Conservation (phyloP, 768 basidiomycete genomes). For the Termitomyces sp. region DNA sequence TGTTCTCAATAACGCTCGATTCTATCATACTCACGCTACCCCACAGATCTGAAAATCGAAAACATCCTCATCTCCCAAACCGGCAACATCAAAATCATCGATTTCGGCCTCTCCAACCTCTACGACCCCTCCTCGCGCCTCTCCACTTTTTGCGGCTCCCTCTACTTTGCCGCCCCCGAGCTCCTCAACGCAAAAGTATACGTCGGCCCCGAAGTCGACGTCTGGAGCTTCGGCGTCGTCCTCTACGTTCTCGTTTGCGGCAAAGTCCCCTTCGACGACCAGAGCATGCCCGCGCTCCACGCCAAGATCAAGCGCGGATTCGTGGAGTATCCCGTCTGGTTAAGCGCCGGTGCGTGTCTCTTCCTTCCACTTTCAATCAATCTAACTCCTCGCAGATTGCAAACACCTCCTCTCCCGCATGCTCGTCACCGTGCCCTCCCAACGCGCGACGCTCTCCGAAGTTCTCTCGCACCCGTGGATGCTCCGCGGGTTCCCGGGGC, state of each 20-base stretch:
- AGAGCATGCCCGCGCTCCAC: slow-evolving; percentile 98
- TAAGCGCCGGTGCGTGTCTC: slow-evolving; percentile 72
- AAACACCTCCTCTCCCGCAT: slow-evolving; percentile 91
- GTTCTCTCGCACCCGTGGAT: slow-evolving; percentile 91
- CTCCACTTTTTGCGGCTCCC: slow-evolving; percentile 93
- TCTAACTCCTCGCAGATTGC: slow-evolving; percentile 60
- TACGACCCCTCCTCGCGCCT: slow-evolving; percentile 81
- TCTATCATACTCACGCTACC: not conserved
- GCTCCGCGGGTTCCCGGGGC: slow-evolving; percentile 76
- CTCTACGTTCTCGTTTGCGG: slow-evolving; percentile 97
- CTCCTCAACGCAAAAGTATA: slow-evolving; percentile 95
- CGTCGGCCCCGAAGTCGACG: too few relatives aligned
- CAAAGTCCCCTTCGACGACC: slow-evolving; percentile 98
- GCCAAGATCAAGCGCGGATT: slow-evolving; percentile 98
- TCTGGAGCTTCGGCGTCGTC: slow-evolving; percentile 97
- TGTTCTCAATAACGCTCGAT: slow-evolving; percentile 1
- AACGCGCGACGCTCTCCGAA: slow-evolving; percentile 79
- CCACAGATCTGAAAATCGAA: slow-evolving; percentile 92
- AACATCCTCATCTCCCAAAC: slow-evolving; percentile 98
- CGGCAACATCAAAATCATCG: slow-evolving; percentile 99
- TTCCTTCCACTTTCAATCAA: not conserved
- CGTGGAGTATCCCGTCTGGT: slow-evolving; percentile 97
- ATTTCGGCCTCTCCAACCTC: slow-evolving; percentile 96
- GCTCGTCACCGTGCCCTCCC: slow-evolving; percentile 91
- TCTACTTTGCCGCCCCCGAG: slow-evolving; percentile 99